These are phyloP conservation scores for Clarireedia sp. DNA, from an alignment of 2,329 filamentous ascomycete species.

Conservation along the genomic window DNA sequence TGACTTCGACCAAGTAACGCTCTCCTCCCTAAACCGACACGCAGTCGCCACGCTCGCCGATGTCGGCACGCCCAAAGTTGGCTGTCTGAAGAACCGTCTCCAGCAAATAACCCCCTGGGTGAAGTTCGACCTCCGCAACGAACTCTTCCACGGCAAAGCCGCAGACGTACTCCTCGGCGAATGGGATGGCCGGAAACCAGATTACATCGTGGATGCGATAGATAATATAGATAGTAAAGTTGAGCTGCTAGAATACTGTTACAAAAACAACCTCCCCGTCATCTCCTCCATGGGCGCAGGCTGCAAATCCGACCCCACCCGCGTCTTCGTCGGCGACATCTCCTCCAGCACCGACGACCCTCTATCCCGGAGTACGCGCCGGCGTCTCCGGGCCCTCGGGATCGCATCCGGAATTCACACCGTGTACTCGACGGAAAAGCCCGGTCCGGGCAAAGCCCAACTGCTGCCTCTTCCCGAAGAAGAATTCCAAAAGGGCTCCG, in stretches of 20 bases:
- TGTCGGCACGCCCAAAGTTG: conserved; percentile 87
- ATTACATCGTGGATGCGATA: conserved; percentile 94
- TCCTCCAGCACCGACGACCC: conserved; percentile 81
- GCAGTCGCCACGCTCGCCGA: conserved; percentile 90
- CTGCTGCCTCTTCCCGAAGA: conserved; percentile 80
- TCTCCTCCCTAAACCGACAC: conserved; percentile 92
- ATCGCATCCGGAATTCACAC: conserved; percentile 81
- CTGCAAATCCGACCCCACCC: conserved; percentile 79
- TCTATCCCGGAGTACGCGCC: conserved; percentile 74
- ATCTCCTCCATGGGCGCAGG: conserved; percentile 96
- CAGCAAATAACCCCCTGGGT: conserved; percentile 89
- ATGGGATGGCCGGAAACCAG: conserved; percentile 62
- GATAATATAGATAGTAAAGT: conserved; percentile 99
- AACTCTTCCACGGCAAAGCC: conserved; percentile 66
- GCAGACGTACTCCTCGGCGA: conserved; percentile 60
- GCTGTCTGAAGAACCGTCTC: conserved; percentile 70
- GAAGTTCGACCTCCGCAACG: conserved; percentile 75
- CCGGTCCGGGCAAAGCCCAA: conserved; percentile 83
- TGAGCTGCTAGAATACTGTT: conserved; percentile 78
- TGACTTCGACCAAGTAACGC: conserved; percentile 95
- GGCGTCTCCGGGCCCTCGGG: conserved; percentile 63
- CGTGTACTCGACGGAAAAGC: conserved; percentile 86
- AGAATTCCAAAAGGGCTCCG: conserved; percentile 77
- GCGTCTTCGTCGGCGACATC: conserved; percentile 86
- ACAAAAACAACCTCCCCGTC: conserved; percentile 67